These are phyloP conservation scores for Aspergillus homomorphus DNA, from an alignment of 495 filamentous ascomycete species.

Conservation along the genomic window DNA sequence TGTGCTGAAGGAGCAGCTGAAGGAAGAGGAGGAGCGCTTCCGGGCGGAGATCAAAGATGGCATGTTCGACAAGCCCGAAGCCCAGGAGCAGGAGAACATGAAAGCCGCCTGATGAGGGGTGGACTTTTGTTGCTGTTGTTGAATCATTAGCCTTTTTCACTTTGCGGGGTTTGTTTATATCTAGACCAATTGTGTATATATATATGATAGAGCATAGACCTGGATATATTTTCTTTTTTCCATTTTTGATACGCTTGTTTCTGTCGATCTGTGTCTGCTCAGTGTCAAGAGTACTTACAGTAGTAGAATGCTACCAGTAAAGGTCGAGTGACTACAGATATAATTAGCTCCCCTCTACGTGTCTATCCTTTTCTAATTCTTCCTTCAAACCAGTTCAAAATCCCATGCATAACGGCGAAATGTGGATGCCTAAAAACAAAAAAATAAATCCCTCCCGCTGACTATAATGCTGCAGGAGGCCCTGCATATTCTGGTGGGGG, in stretches of 20 bases:
- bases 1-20: conserved; percentile 27
- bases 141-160: neutral
- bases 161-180: neutral
- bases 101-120: neutral
- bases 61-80: conserved; percentile 13
- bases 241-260: neutral
- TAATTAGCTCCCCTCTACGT: too few species aligned
- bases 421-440: neutral
- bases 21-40: conserved; percentile 37
- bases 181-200: neutral
- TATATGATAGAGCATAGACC: neutral
- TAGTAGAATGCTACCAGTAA: too few species aligned
- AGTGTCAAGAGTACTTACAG: too few species aligned
- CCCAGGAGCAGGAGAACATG: conserved; percentile 5
- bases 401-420: neutral
- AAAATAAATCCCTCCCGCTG: neutral
- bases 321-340: too few species aligned
- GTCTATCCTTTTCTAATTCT: too few species aligned
- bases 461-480: neutral
- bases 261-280: too few species aligned
- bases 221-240: neutral
- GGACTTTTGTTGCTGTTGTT: neutral
- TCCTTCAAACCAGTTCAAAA: too few species aligned
- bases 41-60: conserved; percentile 34
- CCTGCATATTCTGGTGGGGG: neutral